These are phyloP conservation scores for Coniochaeta pulveracea DNA, from an alignment of 2,329 filamentous ascomycete genomes.

Conservation along the genomic window DNA sequence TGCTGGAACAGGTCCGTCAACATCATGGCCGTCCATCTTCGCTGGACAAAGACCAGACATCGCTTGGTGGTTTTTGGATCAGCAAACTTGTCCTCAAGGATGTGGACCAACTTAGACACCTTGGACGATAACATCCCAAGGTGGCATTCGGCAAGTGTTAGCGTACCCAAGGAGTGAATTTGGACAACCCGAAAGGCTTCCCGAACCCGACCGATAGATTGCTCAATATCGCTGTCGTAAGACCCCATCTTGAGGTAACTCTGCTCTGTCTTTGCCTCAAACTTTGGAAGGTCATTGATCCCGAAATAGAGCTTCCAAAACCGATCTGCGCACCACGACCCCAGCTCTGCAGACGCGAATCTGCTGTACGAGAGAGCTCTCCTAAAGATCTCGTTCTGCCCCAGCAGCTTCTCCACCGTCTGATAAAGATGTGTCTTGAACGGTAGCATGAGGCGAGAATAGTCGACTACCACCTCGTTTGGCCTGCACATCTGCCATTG, in stretches of 20 bases:
- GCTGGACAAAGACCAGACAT: conserved; percentile 82
- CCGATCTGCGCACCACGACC: conserved; percentile 74
- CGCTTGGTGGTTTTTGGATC: conserved; percentile 38
- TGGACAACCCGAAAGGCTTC: conserved; percentile 44
- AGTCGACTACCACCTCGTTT: conserved; percentile 43
- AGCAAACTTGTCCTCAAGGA: conserved; percentile 53
- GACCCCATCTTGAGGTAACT: conserved; percentile 8
- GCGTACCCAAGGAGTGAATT: not conserved
- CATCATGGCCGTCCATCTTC: conserved; percentile 65
- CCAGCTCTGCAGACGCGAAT: conserved; percentile 54
- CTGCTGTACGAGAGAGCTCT: conserved; percentile 48
- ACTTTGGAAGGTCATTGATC: conserved; percentile 47
- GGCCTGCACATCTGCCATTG: conserved; percentile 48
- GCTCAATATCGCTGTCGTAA: conserved; percentile 30
- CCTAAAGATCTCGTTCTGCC: conserved; percentile 32
- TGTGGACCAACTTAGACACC: conserved; percentile 48
- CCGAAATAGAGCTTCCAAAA: conserved; percentile 65
- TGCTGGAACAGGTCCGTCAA: conserved; percentile 57
- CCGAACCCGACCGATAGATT: conserved; percentile 42
- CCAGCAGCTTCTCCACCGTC: conserved; percentile 35
- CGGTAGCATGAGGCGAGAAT: conserved; percentile 30
- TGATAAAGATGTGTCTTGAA: conserved; percentile 56
- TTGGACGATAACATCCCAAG: conserved; percentile 55
- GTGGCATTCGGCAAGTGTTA: conserved; percentile 25
- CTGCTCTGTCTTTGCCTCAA: conserved; percentile 41